Conservation (phyloP, 2,329 filamentous ascomycete species). For the Aspergillus sp. region DNA sequence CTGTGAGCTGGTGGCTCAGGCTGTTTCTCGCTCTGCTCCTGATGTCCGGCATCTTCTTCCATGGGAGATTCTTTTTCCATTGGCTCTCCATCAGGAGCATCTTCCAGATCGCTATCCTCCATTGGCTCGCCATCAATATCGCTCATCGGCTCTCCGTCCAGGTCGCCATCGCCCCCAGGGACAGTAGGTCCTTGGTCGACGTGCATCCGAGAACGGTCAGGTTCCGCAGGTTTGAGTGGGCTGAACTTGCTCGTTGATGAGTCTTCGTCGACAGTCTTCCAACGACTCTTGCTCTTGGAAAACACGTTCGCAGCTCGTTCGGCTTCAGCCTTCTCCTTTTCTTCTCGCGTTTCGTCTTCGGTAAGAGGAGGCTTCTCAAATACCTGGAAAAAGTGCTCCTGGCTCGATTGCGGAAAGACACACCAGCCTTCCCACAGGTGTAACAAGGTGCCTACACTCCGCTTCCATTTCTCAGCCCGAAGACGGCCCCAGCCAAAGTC, state of each 20-base stretch:
- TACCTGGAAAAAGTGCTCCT: conserved; percentile 66
- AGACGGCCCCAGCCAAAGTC: conserved; percentile 76
- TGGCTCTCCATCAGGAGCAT: conserved; percentile 45
- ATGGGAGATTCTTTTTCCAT: conserved; percentile 45
- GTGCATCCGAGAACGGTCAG: conserved; percentile 32
- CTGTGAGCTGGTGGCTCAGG: conserved; percentile 25
- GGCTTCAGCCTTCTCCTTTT: conserved; percentile 43
- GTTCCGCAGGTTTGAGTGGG: conserved; percentile 21
- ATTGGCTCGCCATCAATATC: conserved; percentile 47
- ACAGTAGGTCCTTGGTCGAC: conserved; percentile 29
- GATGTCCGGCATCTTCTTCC: conserved; percentile 24
- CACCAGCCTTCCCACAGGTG: conserved; percentile 66
- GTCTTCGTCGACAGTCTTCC: conserved; percentile 48
- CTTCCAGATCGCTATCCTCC: conserved; percentile 52
- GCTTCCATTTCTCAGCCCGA: conserved; percentile 80
- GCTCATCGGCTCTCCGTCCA: conserved; percentile 43
- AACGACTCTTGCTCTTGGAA: conserved; percentile 44
- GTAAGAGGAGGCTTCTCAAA: conserved; percentile 70
- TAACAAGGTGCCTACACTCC: conserved; percentile 68
- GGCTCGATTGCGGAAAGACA: conserved; percentile 70
- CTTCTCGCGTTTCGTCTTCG: conserved; percentile 43
- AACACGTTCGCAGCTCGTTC: conserved; percentile 37
- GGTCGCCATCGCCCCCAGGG: conserved; percentile 43
- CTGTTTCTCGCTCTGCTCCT: conserved; percentile 18
- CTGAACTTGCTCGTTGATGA: conserved; percentile 30